Evolutionary conservation across 1,284 basidiomycete species (phyloP).

Genomic region (Ustilago tritici): DNA sequence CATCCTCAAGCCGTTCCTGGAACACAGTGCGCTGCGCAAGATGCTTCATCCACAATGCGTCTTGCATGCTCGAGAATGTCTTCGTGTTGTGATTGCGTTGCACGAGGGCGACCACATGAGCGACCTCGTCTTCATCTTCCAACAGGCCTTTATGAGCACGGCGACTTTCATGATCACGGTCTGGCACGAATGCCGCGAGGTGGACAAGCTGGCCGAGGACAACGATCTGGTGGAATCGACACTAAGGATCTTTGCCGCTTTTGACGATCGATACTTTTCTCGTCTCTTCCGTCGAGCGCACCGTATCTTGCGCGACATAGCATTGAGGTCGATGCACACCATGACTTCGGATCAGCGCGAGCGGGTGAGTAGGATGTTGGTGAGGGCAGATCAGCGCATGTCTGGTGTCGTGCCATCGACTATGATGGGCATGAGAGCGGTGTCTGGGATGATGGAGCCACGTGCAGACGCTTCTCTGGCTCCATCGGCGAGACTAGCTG

Average conservation of each 20-base stretch:
- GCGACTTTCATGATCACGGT: constrained; percentile 66
- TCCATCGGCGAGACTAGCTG: constrained; percentile 38
- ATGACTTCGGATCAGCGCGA: constrained; percentile 55
- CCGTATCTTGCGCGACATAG: constrained; percentile 50
- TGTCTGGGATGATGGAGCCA: constrained; percentile 18
- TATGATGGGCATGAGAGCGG: constrained; percentile 26
- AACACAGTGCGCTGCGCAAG: constrained; percentile 53
- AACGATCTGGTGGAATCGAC: constrained; percentile 58
- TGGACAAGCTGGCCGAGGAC: constrained; percentile 48
- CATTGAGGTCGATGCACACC: constrained; percentile 48
- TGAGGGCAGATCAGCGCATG: constrained; percentile 31
- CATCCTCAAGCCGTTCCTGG: constrained; percentile 63
- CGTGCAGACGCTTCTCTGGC: constrained; percentile 26
- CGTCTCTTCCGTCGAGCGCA: constrained; percentile 50
- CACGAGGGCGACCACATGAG: constrained; percentile 49
- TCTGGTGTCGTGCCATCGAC: constrained; percentile 28
- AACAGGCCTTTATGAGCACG: constrained; percentile 61
- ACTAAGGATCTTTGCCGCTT: constrained; percentile 52
- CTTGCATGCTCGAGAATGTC: constrained; percentile 54
- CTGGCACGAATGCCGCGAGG: constrained; percentile 57
- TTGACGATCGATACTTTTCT: constrained; percentile 54
- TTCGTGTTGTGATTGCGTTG: constrained; percentile 55
- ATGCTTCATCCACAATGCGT: constrained; percentile 61
- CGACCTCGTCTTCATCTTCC: constrained; percentile 58
- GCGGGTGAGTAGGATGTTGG: constrained; percentile 50